Base-by-base conservation (phyloP, 306 rosid genomes). In the Hippophae gyantsensis region DNA sequence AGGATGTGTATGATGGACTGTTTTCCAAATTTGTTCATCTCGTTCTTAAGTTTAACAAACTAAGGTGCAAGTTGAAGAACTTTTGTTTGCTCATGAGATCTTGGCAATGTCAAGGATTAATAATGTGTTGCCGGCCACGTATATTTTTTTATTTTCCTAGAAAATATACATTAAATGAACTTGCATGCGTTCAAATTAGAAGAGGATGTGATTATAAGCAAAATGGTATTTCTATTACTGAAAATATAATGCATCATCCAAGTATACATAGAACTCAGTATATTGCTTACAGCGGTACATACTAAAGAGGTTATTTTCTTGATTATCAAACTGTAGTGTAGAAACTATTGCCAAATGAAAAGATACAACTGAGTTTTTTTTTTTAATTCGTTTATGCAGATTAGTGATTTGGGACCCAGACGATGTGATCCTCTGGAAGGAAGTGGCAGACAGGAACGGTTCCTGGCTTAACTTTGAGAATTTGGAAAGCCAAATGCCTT, bases 341-440 rank as follows among this genome's bases (percentile, higher is more conserved):
- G 48, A 57, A 52, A 65, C 54, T 48, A 60, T 8, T 18, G 32
- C 43, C 43, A 48, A 44, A 9, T 5, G 48, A 67, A 57, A 6
- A 27, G 50, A 1, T 55, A 13, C 5, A 52, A 25, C 13, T 6
- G 60, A 32, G 13, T 25, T 8, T 9, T 14, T 42, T 14, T 42
- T 26, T 45, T 54, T 5, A 1, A 14, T 9, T 47, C 32, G 13
- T 14, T 42, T 52, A 66, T 9, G 55, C 13, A 14, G 41, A 56
- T n/a, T 54, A 71, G 73, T 68, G 65, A 57, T 76, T 71, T 7
- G 79, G 65, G 58, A 81, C 78, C 97, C 95, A 90, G 7, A 90
- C 89, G 48, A 86, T 58, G 12, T 90, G 95, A 68, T 86, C 95
- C 74, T 77, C 67, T 0, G 97, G 97, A 55, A 90, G 90, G 72